Evolutionary conservation across 2,329 filamentous ascomycete genomes (phyloP).

Genomic region (Fusarium phyllophilum): DNA sequence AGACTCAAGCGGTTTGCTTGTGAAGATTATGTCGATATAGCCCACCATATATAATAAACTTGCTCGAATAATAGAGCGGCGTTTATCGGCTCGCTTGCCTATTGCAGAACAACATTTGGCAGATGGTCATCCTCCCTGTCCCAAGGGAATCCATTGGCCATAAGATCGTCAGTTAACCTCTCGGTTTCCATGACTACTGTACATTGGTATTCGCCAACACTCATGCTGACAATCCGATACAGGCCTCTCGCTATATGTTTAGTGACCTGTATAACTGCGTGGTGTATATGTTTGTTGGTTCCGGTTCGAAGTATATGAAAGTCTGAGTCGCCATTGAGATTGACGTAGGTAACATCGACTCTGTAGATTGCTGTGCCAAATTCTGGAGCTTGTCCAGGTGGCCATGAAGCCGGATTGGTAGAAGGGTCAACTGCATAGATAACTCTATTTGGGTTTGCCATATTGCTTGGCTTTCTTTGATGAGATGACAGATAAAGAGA

Average conservation of each 20-base stretch:
- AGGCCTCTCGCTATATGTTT: not conserved
- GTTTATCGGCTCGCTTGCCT: not conserved
- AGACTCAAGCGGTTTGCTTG: accelerated
- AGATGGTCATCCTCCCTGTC: not conserved
- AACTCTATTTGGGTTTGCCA: not conserved
- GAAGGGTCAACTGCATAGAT: not conserved
- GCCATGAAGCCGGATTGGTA: not conserved
- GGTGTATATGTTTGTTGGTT: not conserved
- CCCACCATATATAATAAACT: accelerated
- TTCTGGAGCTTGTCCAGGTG: not conserved
- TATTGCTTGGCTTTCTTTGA: not conserved
- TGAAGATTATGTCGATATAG: not conserved
- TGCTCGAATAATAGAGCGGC: not conserved
- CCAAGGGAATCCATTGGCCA: not conserved
- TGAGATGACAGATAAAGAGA: not conserved
- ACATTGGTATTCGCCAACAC: not conserved
- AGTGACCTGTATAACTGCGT: not conserved
- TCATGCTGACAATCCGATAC: not conserved
- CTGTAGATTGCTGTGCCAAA: not conserved
- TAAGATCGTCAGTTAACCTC: not conserved
- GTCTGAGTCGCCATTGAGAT: not conserved
- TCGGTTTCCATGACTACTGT: not conserved
- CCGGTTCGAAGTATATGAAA: not conserved
- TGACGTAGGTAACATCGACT: not conserved
- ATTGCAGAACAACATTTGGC: not conserved